phyloP scores from a whole-genome alignment of 2,329 filamentous ascomycete genomes.

The Cytospora mali region DNA sequence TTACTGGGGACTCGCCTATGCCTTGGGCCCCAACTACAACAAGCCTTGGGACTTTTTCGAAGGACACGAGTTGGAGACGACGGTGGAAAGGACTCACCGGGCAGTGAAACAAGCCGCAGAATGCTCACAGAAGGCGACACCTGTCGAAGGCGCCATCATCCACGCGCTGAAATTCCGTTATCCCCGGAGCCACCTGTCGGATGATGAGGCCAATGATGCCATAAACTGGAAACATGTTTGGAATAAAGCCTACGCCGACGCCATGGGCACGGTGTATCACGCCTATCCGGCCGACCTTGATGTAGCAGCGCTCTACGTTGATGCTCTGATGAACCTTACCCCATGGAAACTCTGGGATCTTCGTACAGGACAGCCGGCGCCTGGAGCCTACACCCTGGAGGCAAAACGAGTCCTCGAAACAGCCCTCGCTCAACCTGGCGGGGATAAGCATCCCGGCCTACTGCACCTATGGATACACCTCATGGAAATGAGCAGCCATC shows the following conservation, averaged over 20 bases:
- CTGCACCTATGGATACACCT: slow-evolving; percentile 59
- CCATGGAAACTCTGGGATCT: slow-evolving; percentile 51
- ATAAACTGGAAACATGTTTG: slow-evolving; percentile 43
- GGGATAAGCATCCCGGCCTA: slow-evolving; percentile 59
- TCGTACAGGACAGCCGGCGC: slow-evolving; percentile 46
- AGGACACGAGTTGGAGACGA: slow-evolving; percentile 55
- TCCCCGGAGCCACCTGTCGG: slow-evolving; percentile 41
- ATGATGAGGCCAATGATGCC: slow-evolving; percentile 47
- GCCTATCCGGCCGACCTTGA: slow-evolving; percentile 40
- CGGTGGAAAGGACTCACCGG: slow-evolving; percentile 43
- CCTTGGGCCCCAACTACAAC: slow-evolving; percentile 74
- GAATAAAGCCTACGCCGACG: slow-evolving; percentile 63
- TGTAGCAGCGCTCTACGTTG: slow-evolving; percentile 50
- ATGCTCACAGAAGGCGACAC: slow-evolving; percentile 38
- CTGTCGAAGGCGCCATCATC: slow-evolving; percentile 65
- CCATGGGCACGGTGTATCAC: slow-evolving; percentile 45
- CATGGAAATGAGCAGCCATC: slow-evolving; percentile 56
- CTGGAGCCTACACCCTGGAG: slow-evolving; percentile 59
- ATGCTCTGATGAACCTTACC: slow-evolving; percentile 52
- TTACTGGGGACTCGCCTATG: slow-evolving; percentile 72
- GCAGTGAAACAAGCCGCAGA: slow-evolving; percentile 37
- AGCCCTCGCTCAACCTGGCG: slow-evolving; percentile 54
- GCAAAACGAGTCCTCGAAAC: slow-evolving; percentile 60
- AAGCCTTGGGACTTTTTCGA: slow-evolving; percentile 78
- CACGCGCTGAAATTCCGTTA: slow-evolving; percentile 64